These are phyloP conservation scores for Paraphaeosphaeria minitans DNA, from an alignment of 2,329 filamentous ascomycete genomes.

Conservation along the genomic window DNA sequence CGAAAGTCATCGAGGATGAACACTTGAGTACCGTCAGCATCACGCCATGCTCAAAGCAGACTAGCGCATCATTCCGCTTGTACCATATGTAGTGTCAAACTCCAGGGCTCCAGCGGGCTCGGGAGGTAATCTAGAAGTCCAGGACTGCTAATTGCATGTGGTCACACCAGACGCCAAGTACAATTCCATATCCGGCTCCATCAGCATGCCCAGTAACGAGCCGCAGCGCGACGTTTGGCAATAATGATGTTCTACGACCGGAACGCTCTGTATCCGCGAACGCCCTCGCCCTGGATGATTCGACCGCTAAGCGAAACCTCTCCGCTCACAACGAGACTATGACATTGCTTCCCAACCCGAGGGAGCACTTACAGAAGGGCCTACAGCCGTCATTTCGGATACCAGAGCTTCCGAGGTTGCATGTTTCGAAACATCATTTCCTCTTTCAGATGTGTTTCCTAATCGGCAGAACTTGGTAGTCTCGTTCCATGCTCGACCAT, in stretches of 20 bases:
- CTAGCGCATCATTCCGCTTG: neutral
- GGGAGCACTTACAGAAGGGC: neutral
- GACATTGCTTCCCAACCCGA: neutral
- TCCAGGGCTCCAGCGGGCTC: no score
- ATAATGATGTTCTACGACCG: neutral
- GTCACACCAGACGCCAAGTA: neutral
- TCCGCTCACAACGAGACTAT: neutral
- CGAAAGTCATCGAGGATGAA: neutral
- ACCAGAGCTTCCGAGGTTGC: constrained; percentile 1
- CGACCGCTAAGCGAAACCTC: neutral
- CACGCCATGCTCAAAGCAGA: neutral
- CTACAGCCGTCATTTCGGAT: constrained; percentile 3
- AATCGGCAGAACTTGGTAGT: constrained; percentile 1
- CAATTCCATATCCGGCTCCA: neutral
- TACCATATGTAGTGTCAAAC: neutral
- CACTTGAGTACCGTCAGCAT: neutral
- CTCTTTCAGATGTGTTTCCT: neutral
- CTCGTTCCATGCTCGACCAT: constrained; percentile 1
- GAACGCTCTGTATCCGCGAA: neutral
- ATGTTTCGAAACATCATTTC: constrained; percentile 13
- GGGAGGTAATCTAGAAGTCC: no score
- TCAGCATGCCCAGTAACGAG: neutral
- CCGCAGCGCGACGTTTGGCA: neutral
- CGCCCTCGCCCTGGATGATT: neutral
- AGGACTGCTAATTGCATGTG: neutral